A percentile compares a stretch with the other conserved stretches of the same genome.
Evolutionary conservation across 257 asterid genomes (phyloP).

Genomic region (Nicotiana obtusifolia): DNA sequence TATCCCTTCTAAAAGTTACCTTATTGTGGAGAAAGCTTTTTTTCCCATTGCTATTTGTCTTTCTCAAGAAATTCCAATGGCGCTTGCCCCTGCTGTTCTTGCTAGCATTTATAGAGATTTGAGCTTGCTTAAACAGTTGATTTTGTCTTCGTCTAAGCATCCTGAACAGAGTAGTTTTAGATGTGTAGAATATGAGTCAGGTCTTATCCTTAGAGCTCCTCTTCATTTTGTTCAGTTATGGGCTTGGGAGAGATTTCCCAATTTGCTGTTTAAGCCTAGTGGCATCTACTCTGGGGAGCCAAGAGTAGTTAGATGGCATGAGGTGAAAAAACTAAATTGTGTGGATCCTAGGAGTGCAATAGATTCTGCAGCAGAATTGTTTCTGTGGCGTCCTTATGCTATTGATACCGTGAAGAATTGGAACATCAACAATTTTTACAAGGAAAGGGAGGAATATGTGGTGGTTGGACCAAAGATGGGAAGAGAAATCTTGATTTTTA

Average conservation of each 20-base stretch:
- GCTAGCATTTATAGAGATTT: conserved; percentile 22
- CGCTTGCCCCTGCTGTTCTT: conserved; percentile 14
- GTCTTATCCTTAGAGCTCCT: conserved; percentile 10
- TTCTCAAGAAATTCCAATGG: neutral
- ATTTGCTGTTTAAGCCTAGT: conserved; percentile 11
- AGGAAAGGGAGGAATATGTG: conserved; percentile 8
- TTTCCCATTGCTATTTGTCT: conserved; percentile 1
- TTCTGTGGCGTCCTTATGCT: conserved; percentile 27
- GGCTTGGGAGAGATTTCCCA: conserved; percentile 42
- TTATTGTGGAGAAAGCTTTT: neutral
- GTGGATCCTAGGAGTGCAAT: neutral
- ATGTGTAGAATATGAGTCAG: neutral
- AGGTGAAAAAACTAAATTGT: neutral
- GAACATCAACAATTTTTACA: conserved; percentile 1
- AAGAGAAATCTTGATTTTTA: conserved; percentile 14
- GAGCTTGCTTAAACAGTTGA: neutral
- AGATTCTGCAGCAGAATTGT: conserved; percentile 12
- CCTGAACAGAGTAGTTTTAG: neutral
- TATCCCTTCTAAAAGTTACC: neutral
- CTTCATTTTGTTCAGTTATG: conserved; percentile 36
- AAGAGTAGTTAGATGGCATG: conserved; percentile 33
- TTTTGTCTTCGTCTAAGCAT: neutral
- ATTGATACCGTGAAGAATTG: neutral
- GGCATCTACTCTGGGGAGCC: conserved; percentile 5
- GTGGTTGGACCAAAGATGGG: conserved; percentile 1